Base-by-base conservation (phyloP, 1,139 yeast genomes). In the Pichia sp. region DNA sequence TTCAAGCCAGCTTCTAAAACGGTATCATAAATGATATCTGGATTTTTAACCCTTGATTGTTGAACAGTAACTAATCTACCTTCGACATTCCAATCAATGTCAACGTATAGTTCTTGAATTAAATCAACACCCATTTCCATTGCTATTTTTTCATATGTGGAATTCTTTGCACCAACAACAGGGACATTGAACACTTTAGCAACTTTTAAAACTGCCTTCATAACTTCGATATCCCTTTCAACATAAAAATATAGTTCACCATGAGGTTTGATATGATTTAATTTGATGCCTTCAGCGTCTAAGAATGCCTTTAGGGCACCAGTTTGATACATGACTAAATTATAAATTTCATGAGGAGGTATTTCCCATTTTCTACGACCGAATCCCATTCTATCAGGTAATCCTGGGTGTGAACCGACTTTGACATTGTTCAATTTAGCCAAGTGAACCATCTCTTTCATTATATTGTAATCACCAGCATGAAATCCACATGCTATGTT, bases 401-500 rank as follows among this genome's bases (percentile, higher is more conserved):
- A 56, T 0, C 72, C 72, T 20, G 71, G 72, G 48, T 68, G 72
- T 3, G 72, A 66, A 3, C 71, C 72, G 40, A 66, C 64, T 46
- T 58, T 60, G 23, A 68, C 72, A 32, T 59, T 57, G 52, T 65
- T 54, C 40, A 64, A 56, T 46, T 68, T 68, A 2, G 71, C 71
- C 46, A 66, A 49, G 43, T 57, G 51, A n/a, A 68, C 67, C 43
- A 68, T 68, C 34, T 61, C 53, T 30, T 57, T 51, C 71, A 68
- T 68, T 27, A 62, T 67, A 34, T 58, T 59, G 40, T 63, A 63
- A 49, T 68, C 71, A 16, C 72, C 71, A 37, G 71, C 72, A 54
- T 68, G 72, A 32, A 65, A 68, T 2, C 73, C 72, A 56, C 72
- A 68, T 7, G 72, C 72, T 49, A 69, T 54, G 50, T 69, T 69